phyloP scores from a whole-genome alignment of 2,329 filamentous ascomycete species.

The Ampelomyces quisqualis region DNA sequence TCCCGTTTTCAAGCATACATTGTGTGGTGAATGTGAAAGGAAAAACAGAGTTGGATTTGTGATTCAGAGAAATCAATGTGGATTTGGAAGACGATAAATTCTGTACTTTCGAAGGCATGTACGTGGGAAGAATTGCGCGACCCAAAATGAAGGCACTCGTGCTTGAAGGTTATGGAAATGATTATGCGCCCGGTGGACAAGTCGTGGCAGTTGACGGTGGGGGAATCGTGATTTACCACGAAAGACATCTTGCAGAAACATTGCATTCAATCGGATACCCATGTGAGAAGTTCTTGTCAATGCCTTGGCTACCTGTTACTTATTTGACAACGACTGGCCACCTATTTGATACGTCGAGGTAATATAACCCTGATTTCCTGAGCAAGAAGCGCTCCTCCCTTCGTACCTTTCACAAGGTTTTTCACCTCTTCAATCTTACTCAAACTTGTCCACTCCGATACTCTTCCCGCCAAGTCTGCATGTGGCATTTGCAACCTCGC shows the following conservation, averaged over 20 bases:
- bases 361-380: too few relatives aligned
- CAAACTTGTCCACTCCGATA: conserved; percentile 24
- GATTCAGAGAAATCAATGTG: too few relatives aligned
- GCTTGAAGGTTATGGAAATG: conserved; percentile 56
- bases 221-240: conserved; percentile 34
- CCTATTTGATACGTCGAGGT: too few relatives aligned
- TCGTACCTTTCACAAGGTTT: too few relatives aligned
- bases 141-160: conserved; percentile 61
- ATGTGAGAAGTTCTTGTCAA: conserved; percentile 5
- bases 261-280: conserved; percentile 4
- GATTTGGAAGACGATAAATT: too few relatives aligned
- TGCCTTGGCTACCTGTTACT: conserved; percentile 10
- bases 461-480: conserved; percentile 8
- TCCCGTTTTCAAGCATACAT: too few relatives aligned
- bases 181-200: conserved; percentile 40
- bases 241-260: conserved; percentile 10
- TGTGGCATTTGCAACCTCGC: conserved; percentile 12
- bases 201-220: conserved; percentile 24
- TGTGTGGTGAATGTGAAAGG: too few relatives aligned
- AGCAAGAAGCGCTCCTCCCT: too few relatives aligned
- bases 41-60: too few relatives aligned
- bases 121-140: conserved; percentile 47
- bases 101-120: too few relatives aligned
- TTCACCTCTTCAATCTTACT: neutral
- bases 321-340: too few relatives aligned